Conservation (phyloP, 169 alveolate species). For the Eimeria sp. region DNA sequence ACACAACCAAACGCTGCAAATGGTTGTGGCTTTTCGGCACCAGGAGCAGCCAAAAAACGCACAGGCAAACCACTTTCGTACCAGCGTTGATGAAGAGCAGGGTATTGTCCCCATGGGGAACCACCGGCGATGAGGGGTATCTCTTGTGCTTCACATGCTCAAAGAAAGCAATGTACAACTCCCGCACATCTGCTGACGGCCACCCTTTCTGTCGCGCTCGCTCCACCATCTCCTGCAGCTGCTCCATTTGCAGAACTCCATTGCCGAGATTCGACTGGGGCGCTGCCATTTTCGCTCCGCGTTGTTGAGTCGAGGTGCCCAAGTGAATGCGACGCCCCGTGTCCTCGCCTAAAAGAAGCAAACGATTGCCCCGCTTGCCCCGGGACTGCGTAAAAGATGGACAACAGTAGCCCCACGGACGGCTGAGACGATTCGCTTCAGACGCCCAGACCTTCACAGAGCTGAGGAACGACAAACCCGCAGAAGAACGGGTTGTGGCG, state of each 20-base stretch:
- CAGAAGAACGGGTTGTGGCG: not conserved
- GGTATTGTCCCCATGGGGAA: slow-evolving; percentile 96
- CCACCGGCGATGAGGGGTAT: slow-evolving; percentile 87
- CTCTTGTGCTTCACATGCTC: slow-evolving; percentile 79
- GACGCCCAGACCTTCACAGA: not conserved
- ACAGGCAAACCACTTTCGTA: not conserved
- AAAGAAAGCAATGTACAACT: slow-evolving; percentile 83
- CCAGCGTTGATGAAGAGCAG: slow-evolving; percentile 96
- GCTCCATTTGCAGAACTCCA: not conserved
- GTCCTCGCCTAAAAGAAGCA: not conserved
- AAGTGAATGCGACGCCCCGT: not conserved
- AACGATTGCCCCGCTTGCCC: not conserved
- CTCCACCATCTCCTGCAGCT: slow-evolving; percentile 68
- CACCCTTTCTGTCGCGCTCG: slow-evolving; percentile 60
- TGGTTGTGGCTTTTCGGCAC: not conserved
- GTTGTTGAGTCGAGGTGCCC: not conserved
- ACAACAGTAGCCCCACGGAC: not conserved
- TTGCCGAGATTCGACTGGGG: slow-evolving; percentile 10
- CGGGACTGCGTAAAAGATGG: not conserved
- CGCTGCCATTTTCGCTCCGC: slow-evolving; percentile 39
- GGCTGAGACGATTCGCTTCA: not conserved
- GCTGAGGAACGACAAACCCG: slow-evolving; percentile 8
- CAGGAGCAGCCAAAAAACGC: not conserved
- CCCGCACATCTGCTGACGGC: slow-evolving; percentile 83
- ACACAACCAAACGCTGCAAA: not conserved